Base-by-base conservation (phyloP, 148 eudicot genomes). In the Heliosperma pusillum region DNA sequence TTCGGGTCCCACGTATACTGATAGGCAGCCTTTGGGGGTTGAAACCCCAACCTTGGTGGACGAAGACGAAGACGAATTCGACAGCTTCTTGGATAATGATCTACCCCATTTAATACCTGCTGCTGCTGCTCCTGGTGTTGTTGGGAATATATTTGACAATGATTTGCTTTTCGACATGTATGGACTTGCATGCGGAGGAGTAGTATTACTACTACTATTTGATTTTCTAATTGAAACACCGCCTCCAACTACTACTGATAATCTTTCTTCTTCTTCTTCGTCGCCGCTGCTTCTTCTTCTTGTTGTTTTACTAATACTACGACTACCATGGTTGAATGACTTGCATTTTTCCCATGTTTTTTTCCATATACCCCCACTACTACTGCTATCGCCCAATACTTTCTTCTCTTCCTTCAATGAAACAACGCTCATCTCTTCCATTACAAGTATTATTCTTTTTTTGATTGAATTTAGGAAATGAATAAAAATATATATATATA, bases 1-100 rank as follows among this genome's bases (percentile, higher is more conserved):
- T 6, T 87, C 72, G 1, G 88, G 82, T 2, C 97, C 97, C 63
- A 93, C 97, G 33, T 86, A 93, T n/a, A 93, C 90, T 16, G 93
- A 82, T 70, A 93, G 87, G 65, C 87, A 89, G 9, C 96, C 96
- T 33, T 86, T 82, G 6, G 94, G 92, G 1, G 82, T 83, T 6
- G 77, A 61, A 4, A 72, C 71, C 10, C 27, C 65, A 55, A 67
- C 45, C 70, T n/a, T n/a, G n/a, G n/a, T n/a, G n/a, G n/a, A n/a
- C n/a, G n/a, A n/a, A n/a, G n/a, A n/a, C n/a, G n/a, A n/a, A n/a
- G n/a, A n/a, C n/a, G n/a, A n/a, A n/a, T n/a, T n/a, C n/a, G n/a
- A 47, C 53, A 9, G 24, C 56, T 79, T 72, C 7, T 30, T 63
- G 3, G 79, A 36, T 36, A 36, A 7, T 36, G 42, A 76, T 17